phyloP scores from a whole-genome alignment of 192 early-diverging fungal species.

The Backusella westeae region DNA sequence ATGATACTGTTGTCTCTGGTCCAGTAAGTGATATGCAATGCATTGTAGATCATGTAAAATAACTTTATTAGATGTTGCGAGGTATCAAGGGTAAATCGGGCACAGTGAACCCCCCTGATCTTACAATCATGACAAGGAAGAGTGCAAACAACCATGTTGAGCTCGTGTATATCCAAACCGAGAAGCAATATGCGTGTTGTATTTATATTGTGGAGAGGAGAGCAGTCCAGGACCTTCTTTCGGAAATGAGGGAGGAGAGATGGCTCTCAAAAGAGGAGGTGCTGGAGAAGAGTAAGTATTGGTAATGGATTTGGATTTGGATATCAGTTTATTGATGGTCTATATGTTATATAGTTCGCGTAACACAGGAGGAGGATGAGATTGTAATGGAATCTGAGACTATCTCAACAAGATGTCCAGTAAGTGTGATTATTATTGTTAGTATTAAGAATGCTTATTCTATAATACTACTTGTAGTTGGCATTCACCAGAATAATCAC shows the following conservation, averaged over 20 bases:
- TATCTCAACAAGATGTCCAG: conserved; percentile 71
- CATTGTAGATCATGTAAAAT: no score
- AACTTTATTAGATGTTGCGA: conserved; percentile 37
- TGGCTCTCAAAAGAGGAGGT: conserved; percentile 46
- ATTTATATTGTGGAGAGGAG: conserved; percentile 42
- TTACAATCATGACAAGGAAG: conserved; percentile 39
- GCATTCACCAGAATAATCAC: conserved; percentile 62
- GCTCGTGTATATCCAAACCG: neutral
- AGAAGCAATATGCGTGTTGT: conserved; percentile 41
- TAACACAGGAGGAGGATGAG: conserved; percentile 59
- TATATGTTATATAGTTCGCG: conserved; percentile 24
- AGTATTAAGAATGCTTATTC: no score
- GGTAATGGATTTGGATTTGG: neutral
- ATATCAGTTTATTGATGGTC: neutral
- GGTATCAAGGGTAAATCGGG: conserved; percentile 57
- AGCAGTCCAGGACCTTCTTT: conserved; percentile 40
- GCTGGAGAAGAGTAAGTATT: conserved; percentile 41
- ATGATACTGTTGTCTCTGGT: conserved; percentile 2
- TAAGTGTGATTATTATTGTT: conserved; percentile 35
- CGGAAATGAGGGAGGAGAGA: conserved; percentile 38
- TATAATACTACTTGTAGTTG: conserved; percentile 30
- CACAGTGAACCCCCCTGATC: conserved; percentile 56
- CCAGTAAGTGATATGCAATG: neutral
- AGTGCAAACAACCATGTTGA: neutral
- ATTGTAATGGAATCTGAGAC: conserved; percentile 61